Conservation (phyloP, 192 early-diverging fungal species). For the Dissophora ornata region DNA sequence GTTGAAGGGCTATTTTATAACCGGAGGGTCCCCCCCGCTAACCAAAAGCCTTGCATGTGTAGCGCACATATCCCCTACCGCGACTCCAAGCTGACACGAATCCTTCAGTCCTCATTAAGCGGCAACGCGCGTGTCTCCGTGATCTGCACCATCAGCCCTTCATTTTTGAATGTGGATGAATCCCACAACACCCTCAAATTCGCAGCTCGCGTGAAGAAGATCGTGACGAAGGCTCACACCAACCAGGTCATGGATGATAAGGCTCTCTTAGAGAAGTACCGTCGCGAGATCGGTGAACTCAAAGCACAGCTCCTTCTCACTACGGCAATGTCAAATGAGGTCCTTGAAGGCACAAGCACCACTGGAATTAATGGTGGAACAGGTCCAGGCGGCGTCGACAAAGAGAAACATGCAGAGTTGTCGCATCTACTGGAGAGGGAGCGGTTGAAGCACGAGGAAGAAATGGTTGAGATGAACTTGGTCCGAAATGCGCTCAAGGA, state of each 20-base stretch:
- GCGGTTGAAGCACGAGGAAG: conserved; percentile 61
- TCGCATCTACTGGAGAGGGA: conserved; percentile 44
- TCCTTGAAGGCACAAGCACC: too few relatives aligned
- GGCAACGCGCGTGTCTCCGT: conserved; percentile 92
- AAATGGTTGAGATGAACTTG: conserved; percentile 62
- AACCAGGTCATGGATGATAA: conserved; percentile 86
- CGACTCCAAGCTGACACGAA: conserved; percentile 95
- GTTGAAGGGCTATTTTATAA: too few relatives aligned
- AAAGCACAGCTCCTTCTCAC: conserved; percentile 69
- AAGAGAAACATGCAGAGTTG: conserved; percentile 32
- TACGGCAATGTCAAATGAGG: too few relatives aligned
- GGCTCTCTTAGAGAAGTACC: conserved; percentile 86
- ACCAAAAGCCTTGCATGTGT: neutral
- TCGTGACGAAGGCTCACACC: conserved; percentile 80
- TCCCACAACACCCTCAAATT: conserved; percentile 95
- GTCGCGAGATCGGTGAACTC: conserved; percentile 83
- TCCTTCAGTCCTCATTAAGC: conserved; percentile 90
- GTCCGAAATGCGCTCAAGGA: conserved; percentile 83
- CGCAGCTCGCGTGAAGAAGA: conserved; percentile 90
- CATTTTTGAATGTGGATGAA: conserved; percentile 83
- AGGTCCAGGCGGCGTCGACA: neutral
- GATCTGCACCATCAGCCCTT: conserved; percentile 93
- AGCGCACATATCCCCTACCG: conserved; percentile 91
- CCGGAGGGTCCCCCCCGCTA: too few relatives aligned
- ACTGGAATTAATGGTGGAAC: too few relatives aligned